phyloP scores from a whole-genome alignment of 108 stramenopile species.

The Skeletonema grethae region DNA sequence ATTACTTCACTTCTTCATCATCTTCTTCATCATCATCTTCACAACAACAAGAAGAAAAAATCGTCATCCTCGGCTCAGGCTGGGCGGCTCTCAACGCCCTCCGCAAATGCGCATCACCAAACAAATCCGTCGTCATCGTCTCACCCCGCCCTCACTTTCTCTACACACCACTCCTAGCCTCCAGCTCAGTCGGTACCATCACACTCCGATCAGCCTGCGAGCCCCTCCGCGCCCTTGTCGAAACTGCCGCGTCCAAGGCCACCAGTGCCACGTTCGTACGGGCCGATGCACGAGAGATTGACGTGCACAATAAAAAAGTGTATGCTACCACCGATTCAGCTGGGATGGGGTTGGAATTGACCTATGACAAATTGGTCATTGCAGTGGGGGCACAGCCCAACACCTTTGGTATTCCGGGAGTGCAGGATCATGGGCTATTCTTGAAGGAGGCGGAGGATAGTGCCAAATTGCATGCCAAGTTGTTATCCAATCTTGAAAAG shows the following conservation, averaged over 20 bases:
- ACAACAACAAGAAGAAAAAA: constrained; percentile 3
- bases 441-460: constrained; percentile 78
- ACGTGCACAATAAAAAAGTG: constrained; percentile 44
- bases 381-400: constrained; percentile 74
- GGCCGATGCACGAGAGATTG: constrained; percentile 54
- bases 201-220: constrained; percentile 64
- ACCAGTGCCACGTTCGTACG: constrained; percentile 50
- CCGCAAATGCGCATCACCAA: constrained; percentile 21
- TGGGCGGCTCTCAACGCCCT: constrained; percentile 33
- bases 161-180: constrained; percentile 74
- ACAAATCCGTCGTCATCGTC: constrained; percentile 37
- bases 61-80: constrained; percentile 40
- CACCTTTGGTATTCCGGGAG: constrained; percentile 71
- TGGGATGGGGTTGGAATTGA: constrained; percentile 36
- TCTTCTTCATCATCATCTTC: neutral
- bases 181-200: constrained; percentile 70
- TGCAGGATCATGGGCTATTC: constrained; percentile 66
- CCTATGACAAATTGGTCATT: constrained; percentile 70
- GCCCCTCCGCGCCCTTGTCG: constrained; percentile 58
- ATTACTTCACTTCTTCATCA: neutral
- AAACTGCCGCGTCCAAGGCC: constrained; percentile 12
- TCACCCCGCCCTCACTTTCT: constrained; percentile 38
- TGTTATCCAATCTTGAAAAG: constrained; percentile 77
- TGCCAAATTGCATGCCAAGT: constrained; percentile 57
- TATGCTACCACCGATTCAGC: constrained; percentile 35